A percentile compares a stretch with the other conserved stretches of the same genome.
Conservation (phyloP, 2,329 filamentous ascomycete species). For the Teratosphaeria nubilosa region DNA sequence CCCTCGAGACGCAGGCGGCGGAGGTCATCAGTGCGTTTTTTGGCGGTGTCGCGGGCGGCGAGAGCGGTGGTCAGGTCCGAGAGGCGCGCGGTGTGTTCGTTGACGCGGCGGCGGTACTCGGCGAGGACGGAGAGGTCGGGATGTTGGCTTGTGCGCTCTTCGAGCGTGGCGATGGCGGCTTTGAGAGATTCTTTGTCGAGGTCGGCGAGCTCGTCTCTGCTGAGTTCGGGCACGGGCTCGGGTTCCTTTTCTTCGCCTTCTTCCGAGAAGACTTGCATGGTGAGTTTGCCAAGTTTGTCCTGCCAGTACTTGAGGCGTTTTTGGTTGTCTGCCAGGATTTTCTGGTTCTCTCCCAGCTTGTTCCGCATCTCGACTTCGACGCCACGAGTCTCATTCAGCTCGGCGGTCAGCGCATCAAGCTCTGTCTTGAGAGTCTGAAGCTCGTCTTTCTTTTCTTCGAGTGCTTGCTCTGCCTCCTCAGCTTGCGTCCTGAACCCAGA, state of each 20-base stretch:
- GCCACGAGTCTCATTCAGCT: constrained; percentile 80
- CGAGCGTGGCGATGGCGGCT: constrained; percentile 53
- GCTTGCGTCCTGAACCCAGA: constrained; percentile 62
- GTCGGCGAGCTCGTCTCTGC: constrained; percentile 55
- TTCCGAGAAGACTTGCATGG: constrained; percentile 62
- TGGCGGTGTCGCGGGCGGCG: constrained; percentile 68
- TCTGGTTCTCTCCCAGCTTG: constrained; percentile 93
- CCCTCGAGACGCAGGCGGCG: constrained; percentile 82
- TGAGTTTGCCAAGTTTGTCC: constrained; percentile 77
- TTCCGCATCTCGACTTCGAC: constrained; percentile 97
- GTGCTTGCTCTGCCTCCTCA: constrained; percentile 67
- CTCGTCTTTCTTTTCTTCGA: constrained; percentile 71
- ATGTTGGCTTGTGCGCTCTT: constrained; percentile 71
- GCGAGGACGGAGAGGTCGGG: constrained; percentile 83
- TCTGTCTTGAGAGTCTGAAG: constrained; percentile 71
- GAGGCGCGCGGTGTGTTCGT: constrained; percentile 72
- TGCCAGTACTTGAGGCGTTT: constrained; percentile 78
- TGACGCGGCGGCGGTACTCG: constrained; percentile 77
- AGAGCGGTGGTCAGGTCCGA: constrained; percentile 75
- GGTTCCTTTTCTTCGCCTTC: constrained; percentile 46
- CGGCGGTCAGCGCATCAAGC: constrained; percentile 72
- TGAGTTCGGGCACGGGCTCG: constrained; percentile 66
- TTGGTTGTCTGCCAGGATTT: constrained; percentile 75
- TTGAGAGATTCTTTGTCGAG: constrained; percentile 55
- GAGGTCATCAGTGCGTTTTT: constrained; percentile 86